phyloP scores from a whole-genome alignment of 1,139 yeast genomes.

The Saccharomyces hybrid region DNA sequence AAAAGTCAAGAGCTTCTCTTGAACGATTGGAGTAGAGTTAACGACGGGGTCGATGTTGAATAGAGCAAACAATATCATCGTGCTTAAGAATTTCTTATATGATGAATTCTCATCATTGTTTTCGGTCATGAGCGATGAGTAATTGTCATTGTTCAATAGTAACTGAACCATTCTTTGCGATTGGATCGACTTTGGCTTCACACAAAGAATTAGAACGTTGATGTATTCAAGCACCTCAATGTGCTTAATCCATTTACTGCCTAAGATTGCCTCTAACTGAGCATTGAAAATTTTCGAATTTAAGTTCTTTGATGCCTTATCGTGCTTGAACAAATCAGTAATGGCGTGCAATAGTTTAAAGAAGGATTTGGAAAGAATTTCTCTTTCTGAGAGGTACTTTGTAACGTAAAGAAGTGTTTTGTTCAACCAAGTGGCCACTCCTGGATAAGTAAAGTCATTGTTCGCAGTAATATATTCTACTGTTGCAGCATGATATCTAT shows the following conservation, averaged over 20 bases:
- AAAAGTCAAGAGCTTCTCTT: conserved; percentile 42
- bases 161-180: conserved; percentile 56
- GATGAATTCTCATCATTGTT: conserved; percentile 17
- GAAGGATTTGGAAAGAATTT: conserved; percentile 2
- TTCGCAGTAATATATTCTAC: conserved; percentile 20
- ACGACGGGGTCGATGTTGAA: conserved; percentile 41
- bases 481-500: conserved; percentile 30
- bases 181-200: conserved; percentile 37
- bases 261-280: conserved; percentile 58
- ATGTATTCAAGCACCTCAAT: conserved; percentile 41
- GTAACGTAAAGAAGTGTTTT: conserved; percentile 54
- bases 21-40: conserved; percentile 42
- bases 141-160: conserved; percentile 44
- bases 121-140: conserved; percentile 26
- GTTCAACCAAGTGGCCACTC: conserved; percentile 31
- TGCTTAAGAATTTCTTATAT: conserved; percentile 36
- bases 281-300: conserved; percentile 50
- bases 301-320: conserved; percentile 19
- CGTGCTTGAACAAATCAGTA: conserved; percentile 33
- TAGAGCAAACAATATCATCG: conserved; percentile 40
- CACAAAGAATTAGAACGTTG: conserved; percentile 35
- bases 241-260: conserved; percentile 43
- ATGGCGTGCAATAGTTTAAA: conserved; percentile 31
- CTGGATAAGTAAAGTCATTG: conserved; percentile 13
- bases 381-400: conserved; percentile 51